phyloP scores from a whole-genome alignment of 176 grass and related monocot species.

The Panicum miliaceum region DNA sequence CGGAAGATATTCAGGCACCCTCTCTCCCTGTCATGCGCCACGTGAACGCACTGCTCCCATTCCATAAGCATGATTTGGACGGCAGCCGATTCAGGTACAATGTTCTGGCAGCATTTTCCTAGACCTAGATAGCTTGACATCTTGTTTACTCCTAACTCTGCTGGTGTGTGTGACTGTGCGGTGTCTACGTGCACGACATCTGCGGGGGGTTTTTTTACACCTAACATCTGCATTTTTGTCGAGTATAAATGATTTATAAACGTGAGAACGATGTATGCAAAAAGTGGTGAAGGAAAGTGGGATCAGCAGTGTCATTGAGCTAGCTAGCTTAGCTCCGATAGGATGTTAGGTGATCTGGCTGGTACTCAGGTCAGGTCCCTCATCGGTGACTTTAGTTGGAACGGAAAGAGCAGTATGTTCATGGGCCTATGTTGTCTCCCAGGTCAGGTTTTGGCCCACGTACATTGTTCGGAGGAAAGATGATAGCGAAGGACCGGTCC shows the following conservation, averaged over 20 bases:
- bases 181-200: not conserved
- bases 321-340: not conserved
- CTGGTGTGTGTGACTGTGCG: too few species aligned
- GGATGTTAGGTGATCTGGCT: constrained; percentile 6
- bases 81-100: not conserved
- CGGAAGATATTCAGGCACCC: constrained; percentile 28
- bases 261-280: constrained; percentile 1
- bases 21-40: constrained; percentile 19
- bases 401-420: not conserved
- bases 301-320: not conserved
- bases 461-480: not conserved
- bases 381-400: not conserved
- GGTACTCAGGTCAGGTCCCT: not conserved
- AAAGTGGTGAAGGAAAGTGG: not conserved
- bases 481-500: too few species aligned
- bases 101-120: constrained; percentile 15
- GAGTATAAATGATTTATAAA: not conserved
- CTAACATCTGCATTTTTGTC: not conserved
- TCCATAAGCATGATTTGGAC: constrained; percentile 11
- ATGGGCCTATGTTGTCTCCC: not conserved
- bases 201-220: too few species aligned
- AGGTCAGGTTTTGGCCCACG: not conserved
- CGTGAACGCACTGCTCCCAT: constrained; percentile 2
- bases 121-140: not conserved
- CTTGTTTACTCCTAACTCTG: not conserved